Evolutionary conservation across 148 eudicot genomes (phyloP).

Genomic region (Rhododendron henanense): DNA sequence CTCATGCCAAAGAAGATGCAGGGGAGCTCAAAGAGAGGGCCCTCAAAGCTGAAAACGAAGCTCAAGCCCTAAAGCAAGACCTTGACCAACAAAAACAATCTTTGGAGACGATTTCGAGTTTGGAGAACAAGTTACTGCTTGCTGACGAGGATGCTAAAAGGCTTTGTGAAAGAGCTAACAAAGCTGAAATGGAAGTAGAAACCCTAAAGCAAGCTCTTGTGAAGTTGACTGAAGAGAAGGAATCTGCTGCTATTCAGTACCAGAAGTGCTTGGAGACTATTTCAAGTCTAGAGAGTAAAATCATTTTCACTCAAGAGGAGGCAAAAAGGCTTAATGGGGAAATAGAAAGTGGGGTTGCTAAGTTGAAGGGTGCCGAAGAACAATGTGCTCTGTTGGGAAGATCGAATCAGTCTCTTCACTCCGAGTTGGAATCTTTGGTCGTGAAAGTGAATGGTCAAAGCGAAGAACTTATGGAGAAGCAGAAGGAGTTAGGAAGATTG

Average conservation of each 20-base stretch:
- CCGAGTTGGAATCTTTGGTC: conserved; percentile 55
- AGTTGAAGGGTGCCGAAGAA: conserved; percentile 76
- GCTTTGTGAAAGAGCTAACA: conserved; percentile 49
- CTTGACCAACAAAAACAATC: conserved; percentile 63
- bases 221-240: conserved; percentile 67
- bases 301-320: conserved; percentile 49
- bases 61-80: conserved; percentile 39
- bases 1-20: conserved; percentile 47
- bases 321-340: conserved; percentile 57
- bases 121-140: conserved; percentile 60
- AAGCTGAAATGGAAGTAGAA: conserved; percentile 75
- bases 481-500: conserved; percentile 77
- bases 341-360: conserved; percentile 49
- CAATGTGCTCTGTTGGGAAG: conserved; percentile 54
- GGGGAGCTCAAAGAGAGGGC: conserved; percentile 43
- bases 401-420: conserved; percentile 63
- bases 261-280: conserved; percentile 66
- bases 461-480: conserved; percentile 81
- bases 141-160: conserved; percentile 63
- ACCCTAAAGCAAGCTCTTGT: conserved; percentile 49
- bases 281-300: conserved; percentile 52
- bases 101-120: conserved; percentile 57
- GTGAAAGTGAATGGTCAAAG: conserved; percentile 57
- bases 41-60: conserved; percentile 51
- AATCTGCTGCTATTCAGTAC: conserved; percentile 48